Conservation (phyloP, 164 flowering plant genomes). For the Liquidambar formosana region DNA sequence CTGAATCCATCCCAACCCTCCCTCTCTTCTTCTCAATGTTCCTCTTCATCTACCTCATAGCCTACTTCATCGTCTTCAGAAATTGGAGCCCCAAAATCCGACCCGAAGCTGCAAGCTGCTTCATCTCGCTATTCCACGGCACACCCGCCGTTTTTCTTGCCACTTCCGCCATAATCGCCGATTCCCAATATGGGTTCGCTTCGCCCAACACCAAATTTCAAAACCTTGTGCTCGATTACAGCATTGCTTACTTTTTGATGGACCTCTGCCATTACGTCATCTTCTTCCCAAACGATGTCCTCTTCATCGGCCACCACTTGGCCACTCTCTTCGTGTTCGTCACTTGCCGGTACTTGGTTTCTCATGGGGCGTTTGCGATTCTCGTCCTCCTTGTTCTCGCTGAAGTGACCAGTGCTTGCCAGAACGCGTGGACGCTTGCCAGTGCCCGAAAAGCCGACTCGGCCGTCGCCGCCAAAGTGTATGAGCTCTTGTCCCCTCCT, state of each 20-base stretch:
- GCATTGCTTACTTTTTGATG: slow-evolving; percentile 72
- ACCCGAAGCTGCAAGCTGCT: slow-evolving; percentile 79
- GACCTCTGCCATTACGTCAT: slow-evolving; percentile 72
- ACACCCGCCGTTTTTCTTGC: slow-evolving; percentile 82
- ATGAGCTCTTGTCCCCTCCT: slow-evolving; percentile 52
- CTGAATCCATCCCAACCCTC: slow-evolving; percentile 24
- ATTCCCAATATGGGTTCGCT: slow-evolving; percentile 41
- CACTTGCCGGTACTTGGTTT: slow-evolving; percentile 72
- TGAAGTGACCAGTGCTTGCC: slow-evolving; percentile 80
- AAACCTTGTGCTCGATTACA: slow-evolving; percentile 65
- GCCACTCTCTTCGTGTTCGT: slow-evolving; percentile 81
- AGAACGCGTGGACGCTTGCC: slow-evolving; percentile 91
- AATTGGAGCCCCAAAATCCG: slow-evolving; percentile 59
- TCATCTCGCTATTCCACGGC: slow-evolving; percentile 78
- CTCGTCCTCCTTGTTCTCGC: slow-evolving; percentile 68
- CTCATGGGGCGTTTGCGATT: slow-evolving; percentile 64
- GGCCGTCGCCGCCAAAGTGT: slow-evolving; percentile 44
- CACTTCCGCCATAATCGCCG: slow-evolving; percentile 33
- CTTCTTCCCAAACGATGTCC: slow-evolving; percentile 66
- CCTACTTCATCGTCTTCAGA: slow-evolving; percentile 57
- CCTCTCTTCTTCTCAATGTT: slow-evolving; percentile 51
- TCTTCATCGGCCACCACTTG: slow-evolving; percentile 87
- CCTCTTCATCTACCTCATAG: slow-evolving; percentile 48
- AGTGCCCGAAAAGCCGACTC: slow-evolving; percentile 39
- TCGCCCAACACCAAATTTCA: slow-evolving; percentile 58